A percentile compares a stretch with the other conserved stretches of the same genome.
Evolutionary conservation across 345 rosid genomes (phyloP).

Genomic region (Eucalyptus erythrocorys): DNA sequence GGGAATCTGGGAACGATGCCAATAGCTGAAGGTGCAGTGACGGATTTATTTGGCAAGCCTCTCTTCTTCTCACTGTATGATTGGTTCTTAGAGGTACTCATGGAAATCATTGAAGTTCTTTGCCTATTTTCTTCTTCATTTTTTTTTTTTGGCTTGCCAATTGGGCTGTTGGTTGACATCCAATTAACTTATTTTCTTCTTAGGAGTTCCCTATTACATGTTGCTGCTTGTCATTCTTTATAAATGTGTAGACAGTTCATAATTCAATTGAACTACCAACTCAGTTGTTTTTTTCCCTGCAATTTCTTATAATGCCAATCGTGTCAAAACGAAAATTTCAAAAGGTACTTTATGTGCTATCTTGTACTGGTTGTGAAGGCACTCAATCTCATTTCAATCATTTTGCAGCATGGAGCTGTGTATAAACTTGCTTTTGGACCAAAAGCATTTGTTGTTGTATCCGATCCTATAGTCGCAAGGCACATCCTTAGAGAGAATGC

Average conservation of each 20-base stretch:
- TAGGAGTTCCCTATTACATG: background rate
- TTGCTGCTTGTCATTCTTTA: background rate
- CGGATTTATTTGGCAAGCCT: conserved; percentile 81
- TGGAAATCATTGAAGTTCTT: background rate
- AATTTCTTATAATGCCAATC: background rate
- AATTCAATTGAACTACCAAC: background rate
- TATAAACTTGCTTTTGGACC: conserved; percentile 99
- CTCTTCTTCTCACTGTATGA: conserved; percentile 79
- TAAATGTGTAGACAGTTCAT: background rate
- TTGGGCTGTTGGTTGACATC: background rate
- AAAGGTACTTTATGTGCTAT: background rate
- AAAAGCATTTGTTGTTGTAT: conserved; percentile 91
- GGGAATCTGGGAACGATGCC: conserved; percentile 80
- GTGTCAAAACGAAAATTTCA: background rate
- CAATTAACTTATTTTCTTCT: background rate
- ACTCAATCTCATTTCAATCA: background rate
- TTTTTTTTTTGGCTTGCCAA: background rate
- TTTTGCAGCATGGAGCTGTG: conserved; percentile 77
- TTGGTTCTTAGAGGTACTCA: conserved; percentile 79
- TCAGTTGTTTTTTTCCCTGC: background rate
- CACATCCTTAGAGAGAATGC: conserved; percentile 81
- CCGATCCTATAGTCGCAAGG: conserved; percentile 83
- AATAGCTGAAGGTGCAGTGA: conserved; percentile 81
- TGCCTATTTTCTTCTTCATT: background rate
- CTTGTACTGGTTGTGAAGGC: background rate